Percentiles rank a stretch among this genome's conserved stretches.
phyloP scores from a whole-genome alignment of 345 rosid species.

The Bruguiera gymnorhiza region DNA sequence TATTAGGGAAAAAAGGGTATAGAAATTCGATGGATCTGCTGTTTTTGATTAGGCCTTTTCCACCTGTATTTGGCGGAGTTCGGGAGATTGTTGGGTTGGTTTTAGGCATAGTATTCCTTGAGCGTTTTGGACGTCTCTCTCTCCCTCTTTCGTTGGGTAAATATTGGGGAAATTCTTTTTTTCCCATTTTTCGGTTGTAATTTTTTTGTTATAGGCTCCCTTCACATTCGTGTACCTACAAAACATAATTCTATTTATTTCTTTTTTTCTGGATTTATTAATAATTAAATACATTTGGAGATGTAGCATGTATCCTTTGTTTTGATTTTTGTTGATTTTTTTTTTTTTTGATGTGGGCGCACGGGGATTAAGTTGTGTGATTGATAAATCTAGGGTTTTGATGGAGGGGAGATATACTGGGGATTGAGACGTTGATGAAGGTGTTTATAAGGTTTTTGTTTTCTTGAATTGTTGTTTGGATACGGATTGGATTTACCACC shows the following conservation, averaged over 20 bases:
- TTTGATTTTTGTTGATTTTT: constrained; percentile 14
- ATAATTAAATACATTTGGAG: not conserved
- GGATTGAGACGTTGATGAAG: constrained; percentile 44
- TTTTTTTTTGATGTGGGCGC: constrained; percentile 23
- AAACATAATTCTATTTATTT: not conserved
- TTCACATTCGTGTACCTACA: not conserved
- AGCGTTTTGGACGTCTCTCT: constrained; percentile 21
- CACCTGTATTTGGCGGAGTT: constrained; percentile 54
- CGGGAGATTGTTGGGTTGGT: constrained; percentile 45
- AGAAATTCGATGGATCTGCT: constrained; percentile 39
- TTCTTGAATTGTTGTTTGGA: constrained; percentile 44
- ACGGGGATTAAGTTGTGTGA: constrained; percentile 29
- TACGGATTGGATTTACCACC: constrained; percentile 34
- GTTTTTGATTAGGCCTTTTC: constrained; percentile 37
- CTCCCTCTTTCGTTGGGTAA: constrained; percentile 13
- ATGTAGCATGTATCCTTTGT: no score
- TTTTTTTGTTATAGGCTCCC: not conserved
- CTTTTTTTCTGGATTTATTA: not conserved
- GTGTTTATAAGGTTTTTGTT: constrained; percentile 34
- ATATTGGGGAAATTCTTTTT: constrained; percentile 25
- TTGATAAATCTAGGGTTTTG: constrained; percentile 46
- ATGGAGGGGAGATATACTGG: constrained; percentile 60
- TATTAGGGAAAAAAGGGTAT: not conserved
- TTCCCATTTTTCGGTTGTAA: not conserved
- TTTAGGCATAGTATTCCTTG: constrained; percentile 40